Evolutionary conservation across 2,329 filamentous ascomycete genomes (phyloP).

Genomic region (Talaromyces sp.): DNA sequence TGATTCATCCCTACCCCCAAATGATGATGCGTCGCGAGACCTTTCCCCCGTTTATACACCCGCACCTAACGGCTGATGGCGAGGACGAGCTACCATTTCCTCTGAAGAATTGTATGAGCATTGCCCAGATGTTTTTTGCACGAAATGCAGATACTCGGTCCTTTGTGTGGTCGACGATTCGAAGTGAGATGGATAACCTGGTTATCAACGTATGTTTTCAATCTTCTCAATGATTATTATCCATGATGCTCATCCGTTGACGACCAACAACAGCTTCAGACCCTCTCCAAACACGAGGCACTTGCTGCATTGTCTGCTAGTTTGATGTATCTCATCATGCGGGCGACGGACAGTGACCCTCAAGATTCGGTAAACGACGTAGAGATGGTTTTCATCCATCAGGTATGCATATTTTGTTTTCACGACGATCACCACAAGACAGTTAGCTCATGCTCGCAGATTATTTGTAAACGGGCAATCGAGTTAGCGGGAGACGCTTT

Average conservation of each 20-base stretch:
- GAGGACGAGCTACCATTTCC: slow-evolving; percentile 2
- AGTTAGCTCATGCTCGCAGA: neutral
- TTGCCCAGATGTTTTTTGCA: slow-evolving; percentile 8
- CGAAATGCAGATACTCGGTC: slow-evolving; percentile 5
- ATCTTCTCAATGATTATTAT: neutral
- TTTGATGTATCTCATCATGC: slow-evolving; percentile 11
- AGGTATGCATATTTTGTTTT: neutral
- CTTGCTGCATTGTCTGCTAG: slow-evolving; percentile 8
- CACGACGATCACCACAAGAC: neutral
- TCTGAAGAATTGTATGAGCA: slow-evolving; percentile 11
- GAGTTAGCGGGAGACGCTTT: neutral
- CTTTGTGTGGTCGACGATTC: slow-evolving; percentile 8
- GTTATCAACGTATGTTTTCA: neutral
- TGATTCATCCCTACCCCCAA: slow-evolving; percentile 10
- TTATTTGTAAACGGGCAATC: neutral
- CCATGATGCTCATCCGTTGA: neutral
- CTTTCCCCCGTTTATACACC: slow-evolving; percentile 11
- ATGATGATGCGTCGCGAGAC: slow-evolving; percentile 13
- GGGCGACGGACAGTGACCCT: slow-evolving; percentile 4
- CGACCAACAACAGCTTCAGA: neutral
- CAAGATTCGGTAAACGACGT: slow-evolving; percentile 5
- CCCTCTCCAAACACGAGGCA: neutral
- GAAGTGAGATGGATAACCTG: slow-evolving; percentile 5
- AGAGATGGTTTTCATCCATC: slow-evolving; percentile 3
- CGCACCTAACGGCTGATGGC: neutral